phyloP scores from a whole-genome alignment of 2,329 filamentous ascomycete genomes.

The Elsinoe necatrix region DNA sequence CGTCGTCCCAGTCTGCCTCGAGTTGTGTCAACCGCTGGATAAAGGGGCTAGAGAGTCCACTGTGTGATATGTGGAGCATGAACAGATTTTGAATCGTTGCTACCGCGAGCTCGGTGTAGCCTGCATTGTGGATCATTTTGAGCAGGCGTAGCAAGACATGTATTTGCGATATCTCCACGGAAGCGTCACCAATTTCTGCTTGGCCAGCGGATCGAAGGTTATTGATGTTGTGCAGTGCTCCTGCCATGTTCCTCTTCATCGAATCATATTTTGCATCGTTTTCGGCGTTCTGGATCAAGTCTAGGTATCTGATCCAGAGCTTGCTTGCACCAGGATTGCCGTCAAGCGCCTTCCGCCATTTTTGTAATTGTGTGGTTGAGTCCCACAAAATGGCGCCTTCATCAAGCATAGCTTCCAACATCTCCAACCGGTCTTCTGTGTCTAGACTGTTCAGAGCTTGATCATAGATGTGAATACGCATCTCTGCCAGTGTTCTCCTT shows the following conservation, averaged over 20 bases:
- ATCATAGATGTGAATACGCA: conserved; percentile 72
- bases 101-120: conserved; percentile 67
- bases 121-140: conserved; percentile 63
- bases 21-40: conserved; percentile 38
- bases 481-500: conserved; percentile 60
- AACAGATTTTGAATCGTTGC: conserved; percentile 77
- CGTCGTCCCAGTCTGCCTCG: conserved; percentile 77
- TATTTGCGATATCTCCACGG: conserved; percentile 41
- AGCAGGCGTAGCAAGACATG: conserved; percentile 72
- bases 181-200: background rate
- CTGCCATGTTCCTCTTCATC: conserved; percentile 47
- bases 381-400: conserved; percentile 72
- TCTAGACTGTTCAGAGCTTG: conserved; percentile 58
- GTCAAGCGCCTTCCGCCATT: conserved; percentile 57
- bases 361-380: conserved; percentile 48
- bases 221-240: conserved; percentile 46
- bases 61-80: conserved; percentile 60
- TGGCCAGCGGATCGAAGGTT: conserved; percentile 15
- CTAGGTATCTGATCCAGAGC: conserved; percentile 66
- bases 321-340: conserved; percentile 49
- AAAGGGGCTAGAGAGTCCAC: conserved; percentile 25
- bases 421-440: conserved; percentile 33
- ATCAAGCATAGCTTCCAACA: conserved; percentile 62
- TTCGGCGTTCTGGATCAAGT: conserved; percentile 62
- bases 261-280: conserved; percentile 59